phyloP scores from a whole-genome alignment of 441 rosid species.

The Hypseocharis bilobata region DNA sequence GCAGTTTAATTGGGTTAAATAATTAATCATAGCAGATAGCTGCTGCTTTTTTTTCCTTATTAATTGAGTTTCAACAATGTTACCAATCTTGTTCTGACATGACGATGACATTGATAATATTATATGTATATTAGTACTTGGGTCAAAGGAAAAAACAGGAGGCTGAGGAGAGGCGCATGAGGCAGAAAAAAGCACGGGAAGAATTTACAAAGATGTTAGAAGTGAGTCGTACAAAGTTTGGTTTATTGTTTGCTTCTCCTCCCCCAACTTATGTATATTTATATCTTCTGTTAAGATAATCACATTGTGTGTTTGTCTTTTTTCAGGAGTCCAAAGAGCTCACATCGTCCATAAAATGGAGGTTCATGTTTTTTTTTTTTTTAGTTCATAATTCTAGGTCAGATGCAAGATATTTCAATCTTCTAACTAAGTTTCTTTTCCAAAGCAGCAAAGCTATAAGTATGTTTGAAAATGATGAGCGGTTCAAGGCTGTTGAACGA shows the following conservation, averaged over 20 bases:
- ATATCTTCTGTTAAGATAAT: constrained; percentile 12
- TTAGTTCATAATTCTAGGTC: constrained; percentile 6
- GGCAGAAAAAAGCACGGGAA: constrained; percentile 91
- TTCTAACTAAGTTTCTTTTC: constrained; percentile 25
- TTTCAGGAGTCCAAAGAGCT: constrained; percentile 78
- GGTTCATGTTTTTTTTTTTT: constrained; percentile 34
- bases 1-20: constrained; percentile 2
- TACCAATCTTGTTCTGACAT: constrained; percentile 13
- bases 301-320: constrained; percentile 23
- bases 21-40: no score
- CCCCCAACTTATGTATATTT: constrained; percentile 16
- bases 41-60: constrained; percentile 12
- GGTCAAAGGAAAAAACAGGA: constrained; percentile 91
- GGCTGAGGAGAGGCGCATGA: constrained; percentile 86
- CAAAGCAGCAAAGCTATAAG: constrained; percentile 67
- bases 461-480: constrained; percentile 86
- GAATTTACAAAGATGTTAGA: constrained; percentile 87
- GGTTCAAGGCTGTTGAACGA: constrained; percentile 89
- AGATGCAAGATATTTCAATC: constrained; percentile 20
- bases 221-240: constrained; percentile 38
- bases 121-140: constrained; percentile 48
- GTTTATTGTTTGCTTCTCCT: constrained; percentile 4
- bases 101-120: constrained; percentile 18
- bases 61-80: background rate
- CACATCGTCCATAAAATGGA: constrained; percentile 81